phyloP scores from a whole-genome alignment of 192 early-diverging fungal species.

The Podila verticillata region DNA sequence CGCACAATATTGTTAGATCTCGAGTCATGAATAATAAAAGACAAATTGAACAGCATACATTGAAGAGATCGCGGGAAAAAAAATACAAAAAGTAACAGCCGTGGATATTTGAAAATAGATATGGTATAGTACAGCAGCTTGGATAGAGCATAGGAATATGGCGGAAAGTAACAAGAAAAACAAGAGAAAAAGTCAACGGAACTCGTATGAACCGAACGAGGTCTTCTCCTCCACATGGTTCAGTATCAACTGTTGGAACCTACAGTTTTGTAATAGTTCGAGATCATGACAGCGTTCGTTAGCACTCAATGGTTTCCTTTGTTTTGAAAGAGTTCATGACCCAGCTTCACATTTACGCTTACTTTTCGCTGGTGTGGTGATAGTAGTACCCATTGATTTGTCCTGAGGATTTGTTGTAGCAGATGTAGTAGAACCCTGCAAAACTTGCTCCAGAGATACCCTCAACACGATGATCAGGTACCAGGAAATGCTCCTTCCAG shows the following conservation, averaged over 20 bases:
- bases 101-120: too few relatives aligned
- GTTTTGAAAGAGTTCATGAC: not conserved
- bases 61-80: too few relatives aligned
- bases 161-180: not conserved
- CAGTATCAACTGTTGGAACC: slow-evolving; percentile 39
- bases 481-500: slow-evolving; percentile 94
- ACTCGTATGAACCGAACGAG: slow-evolving; percentile 21
- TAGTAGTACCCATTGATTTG: slow-evolving; percentile 77
- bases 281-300: not conserved
- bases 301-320: not conserved
- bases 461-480: slow-evolving; percentile 84
- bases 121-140: slow-evolving; percentile 1
- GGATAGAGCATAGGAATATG: too few relatives aligned
- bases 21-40: too few relatives aligned
- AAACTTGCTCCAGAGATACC: slow-evolving; percentile 85
- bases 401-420: slow-evolving; percentile 72
- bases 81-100: too few relatives aligned
- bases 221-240: slow-evolving; percentile 18
- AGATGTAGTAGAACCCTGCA: slow-evolving; percentile 91
- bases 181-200: slow-evolving; percentile 10
- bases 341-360: slow-evolving; percentile 2
- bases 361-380: slow-evolving; percentile 64
- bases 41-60: too few relatives aligned
- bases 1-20: too few relatives aligned
- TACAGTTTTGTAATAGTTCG: slow-evolving; percentile 5